Evolutionary conservation across 345 rosid genomes (phyloP).

Genomic region (Pseudoturritis turrita): DNA sequence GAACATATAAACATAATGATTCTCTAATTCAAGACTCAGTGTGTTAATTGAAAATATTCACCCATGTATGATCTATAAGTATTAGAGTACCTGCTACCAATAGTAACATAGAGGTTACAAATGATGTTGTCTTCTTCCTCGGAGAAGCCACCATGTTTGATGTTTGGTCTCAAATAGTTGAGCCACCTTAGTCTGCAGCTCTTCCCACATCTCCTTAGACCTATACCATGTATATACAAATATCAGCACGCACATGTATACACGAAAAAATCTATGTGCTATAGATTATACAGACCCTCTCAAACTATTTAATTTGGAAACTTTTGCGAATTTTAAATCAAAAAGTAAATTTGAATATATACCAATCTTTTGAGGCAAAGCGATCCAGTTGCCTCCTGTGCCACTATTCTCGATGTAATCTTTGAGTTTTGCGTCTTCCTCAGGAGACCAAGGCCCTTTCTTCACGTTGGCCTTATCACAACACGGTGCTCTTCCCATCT

Average conservation of each 20-base stretch:
- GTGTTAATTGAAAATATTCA: not conserved
- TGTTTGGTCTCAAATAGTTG: conserved; percentile 70
- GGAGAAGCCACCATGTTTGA: conserved; percentile 68
- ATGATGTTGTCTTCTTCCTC: conserved; percentile 65
- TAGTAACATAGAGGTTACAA: conserved; percentile 42
- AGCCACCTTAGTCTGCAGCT: conserved; percentile 83
- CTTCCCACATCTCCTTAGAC: conserved; percentile 70
- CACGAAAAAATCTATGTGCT: not conserved
- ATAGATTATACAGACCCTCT: not conserved
- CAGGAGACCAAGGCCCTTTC: conserved; percentile 95
- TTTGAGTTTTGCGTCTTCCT: conserved; percentile 81
- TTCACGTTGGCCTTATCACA: conserved; percentile 86
- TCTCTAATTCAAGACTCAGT: conserved; percentile 3
- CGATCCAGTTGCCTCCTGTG: conserved; percentile 87
- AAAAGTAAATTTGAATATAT: conserved; percentile 2
- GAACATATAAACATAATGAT: not conserved
- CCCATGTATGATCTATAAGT: not conserved
- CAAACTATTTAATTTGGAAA: not conserved
- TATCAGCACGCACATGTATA: not conserved
- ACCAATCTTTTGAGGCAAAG: conserved; percentile 79
- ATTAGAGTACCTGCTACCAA: conserved; percentile 60
- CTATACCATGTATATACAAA: conserved; percentile 23
- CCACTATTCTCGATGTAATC: conserved; percentile 62
- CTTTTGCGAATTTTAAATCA: not conserved
- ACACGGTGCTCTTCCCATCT: conserved; percentile 92